Evolutionary conservation across 441 rosid genomes (phyloP).

Genomic region (Raphanus hybrid): DNA sequence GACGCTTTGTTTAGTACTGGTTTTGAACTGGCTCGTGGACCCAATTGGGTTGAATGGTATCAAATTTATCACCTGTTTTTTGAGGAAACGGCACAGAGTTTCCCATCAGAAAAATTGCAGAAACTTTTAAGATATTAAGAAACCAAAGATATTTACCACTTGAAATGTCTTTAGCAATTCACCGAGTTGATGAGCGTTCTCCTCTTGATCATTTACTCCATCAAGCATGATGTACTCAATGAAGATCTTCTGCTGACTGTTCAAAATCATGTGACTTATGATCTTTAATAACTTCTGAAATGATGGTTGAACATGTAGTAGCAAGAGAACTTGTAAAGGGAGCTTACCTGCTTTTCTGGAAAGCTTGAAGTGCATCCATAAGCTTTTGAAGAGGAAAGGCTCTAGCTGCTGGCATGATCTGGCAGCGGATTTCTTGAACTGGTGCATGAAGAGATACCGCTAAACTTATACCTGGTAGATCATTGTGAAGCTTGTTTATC

Average conservation of each 20-base stretch:
- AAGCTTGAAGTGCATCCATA: conserved; percentile 72
- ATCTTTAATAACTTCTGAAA: too few relatives aligned
- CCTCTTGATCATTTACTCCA: conserved; percentile 86
- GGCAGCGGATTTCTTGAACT: conserved; percentile 92
- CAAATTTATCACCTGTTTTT: conserved; percentile 87
- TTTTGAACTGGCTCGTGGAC: conserved; percentile 64
- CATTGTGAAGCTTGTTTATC: conserved; percentile 85
- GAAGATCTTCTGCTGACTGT: conserved; percentile 82
- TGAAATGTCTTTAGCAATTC: conserved; percentile 76
- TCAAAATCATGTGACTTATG: too few relatives aligned
- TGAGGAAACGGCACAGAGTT: conserved; percentile 9
- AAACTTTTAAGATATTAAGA: background rate
- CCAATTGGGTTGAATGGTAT: conserved; percentile 97
- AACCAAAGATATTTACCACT: conserved; percentile 67
- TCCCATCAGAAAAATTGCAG: background rate
- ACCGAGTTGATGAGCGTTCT: conserved; percentile 81
- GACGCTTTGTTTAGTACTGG: conserved; percentile 66
- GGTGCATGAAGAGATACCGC: conserved; percentile 73
- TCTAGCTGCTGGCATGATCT: conserved; percentile 82
- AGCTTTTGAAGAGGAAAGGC: conserved; percentile 97
- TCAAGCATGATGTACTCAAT: conserved; percentile 98
- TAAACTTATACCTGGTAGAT: conserved; percentile 91
- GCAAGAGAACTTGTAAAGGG: too few relatives aligned
- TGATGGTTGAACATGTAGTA: too few relatives aligned
- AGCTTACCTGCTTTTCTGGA: conserved; percentile 92